Base-by-base conservation (phyloP, 2,329 filamentous ascomycete genomes). In the Hypomyces rosellus region DNA sequence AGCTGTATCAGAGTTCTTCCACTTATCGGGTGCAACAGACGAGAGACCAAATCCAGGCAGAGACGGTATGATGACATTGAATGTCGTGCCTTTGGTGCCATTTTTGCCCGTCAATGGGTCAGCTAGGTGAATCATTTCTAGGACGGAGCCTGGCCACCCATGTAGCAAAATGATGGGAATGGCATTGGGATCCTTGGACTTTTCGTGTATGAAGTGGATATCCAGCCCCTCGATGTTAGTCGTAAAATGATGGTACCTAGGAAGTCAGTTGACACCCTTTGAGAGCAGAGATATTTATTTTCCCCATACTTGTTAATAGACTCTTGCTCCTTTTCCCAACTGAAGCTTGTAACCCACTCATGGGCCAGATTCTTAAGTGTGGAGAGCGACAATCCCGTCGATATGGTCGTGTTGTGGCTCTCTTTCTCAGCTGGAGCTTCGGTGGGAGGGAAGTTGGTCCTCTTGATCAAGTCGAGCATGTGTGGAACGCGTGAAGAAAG, bases 11-110 rank as follows among this genome's bases (percentile, higher is more conserved):
- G 64, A 60, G 8, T 67, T 53, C 3, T 59, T 67, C 67, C 69
- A 72, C 3, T 33, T 48, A 3, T 54, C 51, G 2, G 60, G 59
- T 2, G 68, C 64, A 5, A 60, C 56, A 8, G 57, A 57, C 1
- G 66, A 70, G 55, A 66, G 72, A 20, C 59, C 62, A 50, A 65
- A 72, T 2, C 69, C 68, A 0, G 73, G 71, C 3, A 74, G 66
- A 57, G 3, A 74, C 52, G 22, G 65, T 58, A 45, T 63, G 55
- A 51, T 66, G 15, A 59, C 34, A 22, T 59, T 40, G 43, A 59
- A 59, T 33, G 41, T 5, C 25, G 25, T 30, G 6, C 25, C 33
- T 4, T 44, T 30, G 30, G 20, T 49, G 11, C 34, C 30, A 22
- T 44, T 37, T 18, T 22, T 45, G 14, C 15, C n/a, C n/a, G 34